phyloP scores from a whole-genome alignment of 257 asterid genomes.

The Solanum habrochaites region DNA sequence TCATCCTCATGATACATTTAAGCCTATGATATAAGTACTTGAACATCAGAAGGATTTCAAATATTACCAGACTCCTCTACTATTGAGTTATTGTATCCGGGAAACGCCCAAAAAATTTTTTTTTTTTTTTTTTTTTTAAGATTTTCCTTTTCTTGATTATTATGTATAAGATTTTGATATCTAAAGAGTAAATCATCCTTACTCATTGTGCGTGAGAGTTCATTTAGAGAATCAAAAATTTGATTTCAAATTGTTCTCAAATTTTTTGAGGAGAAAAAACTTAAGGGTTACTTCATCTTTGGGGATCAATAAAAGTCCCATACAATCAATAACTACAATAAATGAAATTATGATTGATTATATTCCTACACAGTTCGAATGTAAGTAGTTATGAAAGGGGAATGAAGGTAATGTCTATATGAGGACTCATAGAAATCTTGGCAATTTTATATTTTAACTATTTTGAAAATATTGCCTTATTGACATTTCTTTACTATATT shows the following conservation, averaged over 20 bases:
- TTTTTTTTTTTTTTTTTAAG: no score
- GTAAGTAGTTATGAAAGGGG: neutral
- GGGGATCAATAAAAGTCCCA: neutral
- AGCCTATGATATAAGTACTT: neutral
- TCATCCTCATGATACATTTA: neutral
- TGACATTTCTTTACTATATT: neutral
- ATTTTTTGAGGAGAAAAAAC: neutral
- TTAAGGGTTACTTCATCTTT: neutral
- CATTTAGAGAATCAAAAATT: neutral
- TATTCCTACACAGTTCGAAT: neutral
- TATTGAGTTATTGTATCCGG: no score
- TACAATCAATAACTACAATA: neutral
- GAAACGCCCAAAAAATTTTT: no score
- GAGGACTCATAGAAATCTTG: neutral
- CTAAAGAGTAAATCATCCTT: neutral
- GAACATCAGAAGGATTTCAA: neutral
- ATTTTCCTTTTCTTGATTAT: neutral
- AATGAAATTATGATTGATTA: neutral
- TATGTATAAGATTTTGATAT: neutral
- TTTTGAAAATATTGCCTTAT: neutral
- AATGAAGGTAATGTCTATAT: neutral
- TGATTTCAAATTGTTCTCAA: neutral
- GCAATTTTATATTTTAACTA: neutral
- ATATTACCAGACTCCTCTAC: no score
- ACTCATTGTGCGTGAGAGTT: neutral